A percentile compares a stretch with the other conserved stretches of the same genome.
Evolutionary conservation across 2,329 filamentous ascomycete species (phyloP).

Genomic region (Chaetomium strumarium): DNA sequence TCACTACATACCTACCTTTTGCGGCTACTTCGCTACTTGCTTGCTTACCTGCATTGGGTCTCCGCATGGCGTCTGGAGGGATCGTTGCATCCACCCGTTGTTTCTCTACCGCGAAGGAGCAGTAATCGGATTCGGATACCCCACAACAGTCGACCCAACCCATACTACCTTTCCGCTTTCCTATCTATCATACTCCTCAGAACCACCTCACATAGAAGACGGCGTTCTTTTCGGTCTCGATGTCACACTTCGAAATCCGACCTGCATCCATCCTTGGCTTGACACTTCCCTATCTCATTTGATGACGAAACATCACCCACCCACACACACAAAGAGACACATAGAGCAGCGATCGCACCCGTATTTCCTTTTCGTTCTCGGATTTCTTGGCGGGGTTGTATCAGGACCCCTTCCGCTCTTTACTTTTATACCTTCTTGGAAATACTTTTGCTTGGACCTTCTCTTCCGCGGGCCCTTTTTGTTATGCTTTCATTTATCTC

Average conservation of each 20-base stretch:
- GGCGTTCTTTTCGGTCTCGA: not conserved
- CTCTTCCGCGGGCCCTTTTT: not conserved
- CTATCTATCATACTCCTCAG: not conserved
- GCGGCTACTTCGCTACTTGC: not conserved
- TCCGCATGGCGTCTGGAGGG: constrained; percentile 2
- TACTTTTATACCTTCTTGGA: not conserved
- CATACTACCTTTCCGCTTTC: not conserved
- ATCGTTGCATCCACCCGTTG: not conserved
- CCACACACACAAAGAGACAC: not conserved
- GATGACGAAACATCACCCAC: not conserved
- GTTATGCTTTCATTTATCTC: not conserved
- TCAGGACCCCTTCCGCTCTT: not conserved
- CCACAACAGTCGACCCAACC: not conserved
- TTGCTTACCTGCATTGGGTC: not conserved
- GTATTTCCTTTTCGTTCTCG: not conserved
- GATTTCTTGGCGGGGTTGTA: not conserved
- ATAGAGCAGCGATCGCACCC: constrained; percentile 1
- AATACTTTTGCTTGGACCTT: not conserved
- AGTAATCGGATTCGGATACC: constrained; percentile 9
- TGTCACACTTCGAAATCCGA: not conserved
- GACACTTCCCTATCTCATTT: not conserved
- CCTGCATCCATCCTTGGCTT: not conserved
- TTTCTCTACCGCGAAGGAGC: not conserved
- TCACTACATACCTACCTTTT: not conserved
- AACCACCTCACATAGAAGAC: not conserved